Base-by-base conservation (phyloP, 208 protist genomes). In the Crithidia expoeki region DNA sequence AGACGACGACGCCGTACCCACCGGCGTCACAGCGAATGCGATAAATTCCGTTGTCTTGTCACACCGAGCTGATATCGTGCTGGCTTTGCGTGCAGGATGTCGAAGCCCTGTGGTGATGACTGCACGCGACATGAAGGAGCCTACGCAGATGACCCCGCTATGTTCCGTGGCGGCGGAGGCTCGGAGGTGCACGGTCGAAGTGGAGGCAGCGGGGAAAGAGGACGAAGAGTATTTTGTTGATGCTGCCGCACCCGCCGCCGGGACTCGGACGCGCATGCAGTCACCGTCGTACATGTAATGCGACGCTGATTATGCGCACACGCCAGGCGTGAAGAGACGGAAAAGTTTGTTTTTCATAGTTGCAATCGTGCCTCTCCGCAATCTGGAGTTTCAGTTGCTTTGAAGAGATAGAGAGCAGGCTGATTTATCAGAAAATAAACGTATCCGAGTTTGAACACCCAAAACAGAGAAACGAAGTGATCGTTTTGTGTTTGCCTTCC, bases 261-360 rank as follows among this genome's bases (percentile, higher is more conserved):
- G 80, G 49, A 69, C 76, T 21, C 65, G 80, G 25, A 72, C 81
- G 36, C 66, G 79, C 56, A 27, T 76, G 62, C 65, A 81, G 60
- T 76, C 74, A 10, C 74, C 74, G 2, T 17, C 46, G 6, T 69
- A 30, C 36, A 14, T 27, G 5, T 66, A 49, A 53, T 16, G 11
- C 23, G n/a, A n/a, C n/a, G n/a, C n/a, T 42, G 12, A 16, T 16
- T 42, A 42, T 42, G 12, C 12, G 12, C 6, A 42, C 36, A 42
- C 36, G 36, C 6, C 12, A 16, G 12, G 36, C 6, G 36, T 16
- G 36, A 42, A 16, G 36, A 16, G 36, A 6, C 36, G 6, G 10
- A 42, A 16, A 6, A 12, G 10, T 12, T 42, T 42, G 36, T 42
- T 42, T 42, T 42, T n/a, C n/a, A n/a, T n/a, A n/a, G n/a, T n/a